A percentile compares a stretch with the other conserved stretches of the same genome.
phyloP scores from a whole-genome alignment of 2,329 filamentous ascomycete genomes.

The Curvularia spicifera region DNA sequence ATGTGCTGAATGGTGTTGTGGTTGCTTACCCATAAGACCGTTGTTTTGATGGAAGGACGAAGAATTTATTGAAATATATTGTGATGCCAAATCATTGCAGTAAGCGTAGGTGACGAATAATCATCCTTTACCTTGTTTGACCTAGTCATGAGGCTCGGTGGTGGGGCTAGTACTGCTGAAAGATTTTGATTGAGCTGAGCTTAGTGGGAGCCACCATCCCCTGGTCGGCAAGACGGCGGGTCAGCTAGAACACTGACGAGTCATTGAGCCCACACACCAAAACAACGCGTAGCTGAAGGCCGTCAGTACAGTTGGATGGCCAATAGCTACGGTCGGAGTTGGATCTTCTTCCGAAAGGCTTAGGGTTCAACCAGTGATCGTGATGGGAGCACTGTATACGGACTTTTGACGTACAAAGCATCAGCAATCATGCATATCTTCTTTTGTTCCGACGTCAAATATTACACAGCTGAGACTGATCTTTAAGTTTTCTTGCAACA shows the following conservation, averaged over 20 bases:
- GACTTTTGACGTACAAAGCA: background rate
- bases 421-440: background rate
- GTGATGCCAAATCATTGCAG: background rate
- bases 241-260: background rate
- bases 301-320: background rate
- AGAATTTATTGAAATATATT: background rate
- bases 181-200: background rate
- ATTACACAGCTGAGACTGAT: background rate
- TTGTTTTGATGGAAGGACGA: constrained; percentile 1
- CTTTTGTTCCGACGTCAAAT: background rate
- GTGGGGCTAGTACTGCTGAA: background rate
- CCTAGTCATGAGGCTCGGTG: background rate
- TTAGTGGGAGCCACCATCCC: background rate
- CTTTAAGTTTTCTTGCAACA: background rate
- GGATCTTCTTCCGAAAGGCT: background rate
- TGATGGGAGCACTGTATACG: background rate
- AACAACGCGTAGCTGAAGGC: background rate
- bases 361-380: background rate
- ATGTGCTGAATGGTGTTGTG: background rate
- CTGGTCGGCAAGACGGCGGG: background rate
- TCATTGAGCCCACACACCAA: background rate
- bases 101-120: too few relatives aligned
- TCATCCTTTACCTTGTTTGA: background rate
- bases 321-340: background rate
- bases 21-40: constrained; percentile 43